Evolutionary conservation across 106 monocot species (phyloP), one percentile per base, ranked within the genome.

Genomic region (Acorus calamus): DNA sequence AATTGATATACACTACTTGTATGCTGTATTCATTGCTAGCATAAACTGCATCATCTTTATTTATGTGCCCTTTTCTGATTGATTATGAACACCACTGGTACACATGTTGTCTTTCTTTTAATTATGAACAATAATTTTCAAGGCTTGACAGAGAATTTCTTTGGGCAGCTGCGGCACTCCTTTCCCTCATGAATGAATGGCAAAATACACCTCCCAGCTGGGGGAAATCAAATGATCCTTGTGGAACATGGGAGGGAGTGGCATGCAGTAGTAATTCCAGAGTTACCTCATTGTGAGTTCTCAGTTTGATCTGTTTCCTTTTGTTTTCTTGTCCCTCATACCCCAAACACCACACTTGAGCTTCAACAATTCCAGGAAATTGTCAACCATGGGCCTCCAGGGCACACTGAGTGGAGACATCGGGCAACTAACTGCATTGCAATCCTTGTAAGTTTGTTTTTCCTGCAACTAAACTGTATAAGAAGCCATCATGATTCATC

Each of bases 231-330:
- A 63, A 49, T 44, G 83, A 88, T 69, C 88, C 88, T 8, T 88
- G 88, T 64, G 76, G 56, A 5, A 14, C 49, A 4, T 96, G 94
- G 94, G 82, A 80, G 0, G 94, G 94, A 55, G 69, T 96, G 8
- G 3, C 0, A 2, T 96, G 94, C 67, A 52, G 13, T 6, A 52
- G 13, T 6, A 55, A 77, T 53, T 71, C 71, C 2, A 84, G 87
- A 59, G 78, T 96, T 11, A 85, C 62, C 41, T 46, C 11, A 47
- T 10, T 96, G 94, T 96, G 65, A 76, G 83, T 46, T 28, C 28
- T 28, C 0, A 28, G 28, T 28, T 28, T 28, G 28, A 28, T 28
- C 28, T 1, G 28, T 28, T 28, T 28, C 28, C 1, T 28, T 28
- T 28, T 28, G 28, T 28, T 28, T 28, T 28, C 28, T 28, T 28